phyloP scores from a whole-genome alignment of 2,329 filamentous ascomycete species.

The Whalleya microplaca region DNA sequence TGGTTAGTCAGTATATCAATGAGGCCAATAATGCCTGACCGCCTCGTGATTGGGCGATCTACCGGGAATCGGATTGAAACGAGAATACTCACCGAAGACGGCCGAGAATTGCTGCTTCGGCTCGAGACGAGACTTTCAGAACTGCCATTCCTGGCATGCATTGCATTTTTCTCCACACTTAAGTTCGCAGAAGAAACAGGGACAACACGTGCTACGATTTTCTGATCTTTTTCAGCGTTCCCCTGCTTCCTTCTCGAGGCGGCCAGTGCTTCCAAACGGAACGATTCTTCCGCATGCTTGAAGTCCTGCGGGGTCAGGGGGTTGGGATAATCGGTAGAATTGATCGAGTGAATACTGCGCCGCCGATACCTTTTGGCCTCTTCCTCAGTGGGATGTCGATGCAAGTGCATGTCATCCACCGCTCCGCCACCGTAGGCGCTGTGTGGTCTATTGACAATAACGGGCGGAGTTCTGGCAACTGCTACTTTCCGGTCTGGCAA shows the following conservation, averaged over 20 bases:
- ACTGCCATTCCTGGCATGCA: conserved; percentile 57
- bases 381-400: conserved; percentile 61
- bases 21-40: conserved; percentile 32
- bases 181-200: conserved; percentile 33
- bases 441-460: conserved; percentile 52
- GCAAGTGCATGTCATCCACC: conserved; percentile 72
- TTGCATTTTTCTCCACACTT: conserved; percentile 36
- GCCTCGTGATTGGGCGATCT: conserved; percentile 49
- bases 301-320: conserved; percentile 43
- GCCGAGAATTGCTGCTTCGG: conserved; percentile 62
- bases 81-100: conserved; percentile 64
- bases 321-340: conserved; percentile 49
- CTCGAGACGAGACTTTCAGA: conserved; percentile 66
- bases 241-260: conserved; percentile 36
- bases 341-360: conserved; percentile 76
- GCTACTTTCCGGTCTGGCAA: conserved; percentile 41
- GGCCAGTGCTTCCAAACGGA: conserved; percentile 37
- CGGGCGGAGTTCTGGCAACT: conserved; percentile 37
- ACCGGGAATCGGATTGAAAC: conserved; percentile 9
- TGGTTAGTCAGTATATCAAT: conserved; percentile 51
- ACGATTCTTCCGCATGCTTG: conserved; percentile 41
- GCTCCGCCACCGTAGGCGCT: conserved; percentile 58
- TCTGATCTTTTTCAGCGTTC: conserved; percentile 44
- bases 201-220: conserved; percentile 40
- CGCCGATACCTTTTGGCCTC: conserved; percentile 77